phyloP scores from a whole-genome alignment of 257 asterid species.

The Petunia axillaris region DNA sequence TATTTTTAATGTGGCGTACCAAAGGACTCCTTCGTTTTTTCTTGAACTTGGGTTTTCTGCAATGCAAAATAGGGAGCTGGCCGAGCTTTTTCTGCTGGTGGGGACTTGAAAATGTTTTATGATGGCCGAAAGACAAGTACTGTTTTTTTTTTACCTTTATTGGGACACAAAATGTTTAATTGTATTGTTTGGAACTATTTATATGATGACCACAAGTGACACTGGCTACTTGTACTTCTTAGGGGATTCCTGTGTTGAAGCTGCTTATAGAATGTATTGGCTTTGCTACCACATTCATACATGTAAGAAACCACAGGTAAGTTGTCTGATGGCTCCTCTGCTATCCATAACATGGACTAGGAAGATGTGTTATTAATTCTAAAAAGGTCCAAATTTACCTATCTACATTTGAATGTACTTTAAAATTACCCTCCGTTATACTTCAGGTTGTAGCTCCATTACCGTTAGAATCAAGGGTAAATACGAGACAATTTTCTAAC shows the following conservation, averaged over 20 bases:
- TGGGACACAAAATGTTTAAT: not conserved
- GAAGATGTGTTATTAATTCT: too few species aligned
- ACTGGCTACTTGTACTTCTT: not conserved
- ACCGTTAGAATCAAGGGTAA: too few species aligned
- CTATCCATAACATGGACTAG: not conserved
- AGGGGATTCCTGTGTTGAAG: conserved; percentile 86
- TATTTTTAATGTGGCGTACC: too few species aligned
- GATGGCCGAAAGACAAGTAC: conserved; percentile 72
- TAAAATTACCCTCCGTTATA: too few species aligned
- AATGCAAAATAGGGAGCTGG: conserved; percentile 65
- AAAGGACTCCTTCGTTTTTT: not conserved
- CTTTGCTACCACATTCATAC: conserved; percentile 93
- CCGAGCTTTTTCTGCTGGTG: conserved; percentile 86
- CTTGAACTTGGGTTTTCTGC: conserved; percentile 1
- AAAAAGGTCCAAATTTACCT: too few species aligned
- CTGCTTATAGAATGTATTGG: conserved; percentile 90
- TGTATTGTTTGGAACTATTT: conserved; percentile 17
- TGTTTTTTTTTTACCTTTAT: conserved; percentile 4
- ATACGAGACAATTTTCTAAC: too few species aligned
- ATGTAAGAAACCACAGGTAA: conserved; percentile 77
- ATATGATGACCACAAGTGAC: not conserved
- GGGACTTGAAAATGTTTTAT: conserved; percentile 85
- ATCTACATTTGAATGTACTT: too few species aligned
- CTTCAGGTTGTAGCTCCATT: too few species aligned
- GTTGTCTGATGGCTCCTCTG: not conserved